phyloP scores from a whole-genome alignment of 73 alveolate species.

The Paramecium sexaurelia region DNA sequence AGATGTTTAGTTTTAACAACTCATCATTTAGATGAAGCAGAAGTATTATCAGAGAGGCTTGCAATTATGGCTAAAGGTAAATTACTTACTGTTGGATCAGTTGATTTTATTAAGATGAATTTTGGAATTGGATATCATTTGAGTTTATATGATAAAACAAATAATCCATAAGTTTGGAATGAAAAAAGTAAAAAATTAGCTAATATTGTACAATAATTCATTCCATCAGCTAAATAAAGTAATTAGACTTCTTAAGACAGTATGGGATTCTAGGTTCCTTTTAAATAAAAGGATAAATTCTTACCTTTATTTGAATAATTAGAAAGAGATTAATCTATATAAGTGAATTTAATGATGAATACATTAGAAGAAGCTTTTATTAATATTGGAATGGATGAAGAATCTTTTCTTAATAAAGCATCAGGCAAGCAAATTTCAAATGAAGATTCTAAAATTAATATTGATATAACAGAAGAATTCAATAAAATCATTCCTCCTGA shows the following conservation, averaged over 20 bases:
- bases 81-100: slow-evolving; percentile 77
- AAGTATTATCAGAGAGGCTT: slow-evolving; percentile 83
- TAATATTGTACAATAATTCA: slow-evolving; percentile 30
- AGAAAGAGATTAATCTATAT: slow-evolving; percentile 54
- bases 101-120: slow-evolving; percentile 78
- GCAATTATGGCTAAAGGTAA: slow-evolving; percentile 89
- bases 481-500: slow-evolving; percentile 60
- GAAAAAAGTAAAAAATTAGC: slow-evolving; percentile 30
- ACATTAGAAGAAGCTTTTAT: slow-evolving; percentile 97
- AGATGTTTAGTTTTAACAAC: slow-evolving; percentile 86
- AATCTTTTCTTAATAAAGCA: slow-evolving; percentile 24
- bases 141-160: slow-evolving; percentile 77
- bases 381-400: slow-evolving; percentile 86
- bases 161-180: slow-evolving; percentile 56
- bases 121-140: slow-evolving; percentile 90
- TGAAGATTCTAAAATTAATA: neutral
- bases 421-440: neutral
- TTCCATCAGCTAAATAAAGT: slow-evolving; percentile 58
- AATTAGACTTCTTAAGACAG: slow-evolving; percentile 65
- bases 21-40: slow-evolving; percentile 93
- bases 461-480: slow-evolving; percentile 26
- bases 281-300: slow-evolving; percentile 68
- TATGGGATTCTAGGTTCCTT: slow-evolving; percentile 73
- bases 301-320: slow-evolving; percentile 70
- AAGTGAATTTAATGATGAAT: slow-evolving; percentile 86